These are phyloP conservation scores for Cylindrotheca fusiformis DNA, from an alignment of 108 stramenopile genomes.

Conservation along the genomic window DNA sequence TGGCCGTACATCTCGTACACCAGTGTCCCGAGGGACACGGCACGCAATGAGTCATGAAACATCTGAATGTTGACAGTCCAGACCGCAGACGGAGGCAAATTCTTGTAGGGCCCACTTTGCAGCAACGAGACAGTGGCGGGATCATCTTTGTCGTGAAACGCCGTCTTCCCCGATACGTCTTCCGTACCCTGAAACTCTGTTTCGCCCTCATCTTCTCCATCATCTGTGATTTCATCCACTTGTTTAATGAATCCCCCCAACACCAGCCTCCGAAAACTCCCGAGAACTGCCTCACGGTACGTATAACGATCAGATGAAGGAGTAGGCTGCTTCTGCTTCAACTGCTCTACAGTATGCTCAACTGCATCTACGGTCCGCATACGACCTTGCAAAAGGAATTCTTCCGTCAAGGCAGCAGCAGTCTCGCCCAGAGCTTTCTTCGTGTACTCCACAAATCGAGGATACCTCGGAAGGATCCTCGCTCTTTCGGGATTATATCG, in stretches of 20 bases:
- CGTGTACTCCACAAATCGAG: constrained; percentile 61
- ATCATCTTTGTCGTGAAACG: constrained; percentile 15
- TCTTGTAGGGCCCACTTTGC: constrained; percentile 39
- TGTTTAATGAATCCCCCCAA: constrained; percentile 57
- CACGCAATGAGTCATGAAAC: constrained; percentile 74
- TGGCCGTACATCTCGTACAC: constrained; percentile 63
- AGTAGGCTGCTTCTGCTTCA: constrained; percentile 19
- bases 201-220: constrained; percentile 44
- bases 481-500: constrained; percentile 51
- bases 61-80: constrained; percentile 66
- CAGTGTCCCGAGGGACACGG: constrained; percentile 55
- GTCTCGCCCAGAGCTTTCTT: constrained; percentile 48
- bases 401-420: constrained; percentile 60
- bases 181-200: constrained; percentile 31
- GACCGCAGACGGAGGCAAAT: constrained; percentile 43
- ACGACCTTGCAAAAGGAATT: constrained; percentile 55
- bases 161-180: constrained; percentile 4
- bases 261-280: constrained; percentile 46
- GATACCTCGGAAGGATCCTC: constrained; percentile 55
- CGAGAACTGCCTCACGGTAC: constrained; percentile 39
- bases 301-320: constrained; percentile 23
- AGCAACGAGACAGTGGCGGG: constrained; percentile 27
- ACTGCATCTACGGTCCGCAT: constrained; percentile 60
- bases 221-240: constrained; percentile 45
- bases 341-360: constrained; percentile 41